A percentile compares a stretch with the other conserved stretches of the same genome.
Conservation (phyloP, 352 stramenopile species). For the Pilasporangium apinafurcum region DNA sequence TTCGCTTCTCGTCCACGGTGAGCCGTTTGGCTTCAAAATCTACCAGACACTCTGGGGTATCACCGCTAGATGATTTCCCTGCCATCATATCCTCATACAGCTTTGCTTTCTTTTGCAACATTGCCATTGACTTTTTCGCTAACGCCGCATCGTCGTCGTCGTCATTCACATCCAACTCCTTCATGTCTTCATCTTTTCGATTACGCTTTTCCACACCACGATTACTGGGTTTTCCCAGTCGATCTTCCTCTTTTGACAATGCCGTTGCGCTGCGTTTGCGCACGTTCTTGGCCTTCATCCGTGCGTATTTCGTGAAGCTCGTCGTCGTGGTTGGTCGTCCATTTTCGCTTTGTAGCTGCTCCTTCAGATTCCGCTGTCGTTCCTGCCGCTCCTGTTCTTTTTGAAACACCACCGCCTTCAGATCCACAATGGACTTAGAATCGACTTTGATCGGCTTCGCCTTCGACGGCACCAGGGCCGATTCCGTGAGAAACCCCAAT, state of each 20-base stretch:
- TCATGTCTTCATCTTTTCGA: conserved; percentile 38
- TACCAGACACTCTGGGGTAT: conserved; percentile 45
- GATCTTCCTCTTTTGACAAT: conserved; percentile 10
- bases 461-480: conserved; percentile 87
- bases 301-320: conserved; percentile 33
- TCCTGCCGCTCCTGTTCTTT: conserved; percentile 76
- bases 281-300: conserved; percentile 23
- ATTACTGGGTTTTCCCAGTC: conserved; percentile 24
- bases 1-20: conserved; percentile 1
- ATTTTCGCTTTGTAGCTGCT: conserved; percentile 1
- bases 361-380: conserved; percentile 32
- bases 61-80: conserved; percentile 4
- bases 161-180: conserved; percentile 31
- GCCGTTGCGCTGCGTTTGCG: conserved; percentile 10
- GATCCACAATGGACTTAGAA: conserved; percentile 73
- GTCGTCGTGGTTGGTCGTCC: conserved; percentile 8
- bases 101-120: conserved; percentile 62
- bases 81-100: conserved; percentile 71
- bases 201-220: conserved; percentile 49
- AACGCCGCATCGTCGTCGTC: conserved; percentile 62
- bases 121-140: conserved; percentile 44
- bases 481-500: conserved; percentile 90
- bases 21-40: conserved; percentile 65
- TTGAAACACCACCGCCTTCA: conserved; percentile 78
- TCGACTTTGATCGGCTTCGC: conserved; percentile 86